These are phyloP conservation scores for Sporothrix curviconia DNA, from an alignment of 2,329 filamentous ascomycete genomes.

Conservation along the genomic window DNA sequence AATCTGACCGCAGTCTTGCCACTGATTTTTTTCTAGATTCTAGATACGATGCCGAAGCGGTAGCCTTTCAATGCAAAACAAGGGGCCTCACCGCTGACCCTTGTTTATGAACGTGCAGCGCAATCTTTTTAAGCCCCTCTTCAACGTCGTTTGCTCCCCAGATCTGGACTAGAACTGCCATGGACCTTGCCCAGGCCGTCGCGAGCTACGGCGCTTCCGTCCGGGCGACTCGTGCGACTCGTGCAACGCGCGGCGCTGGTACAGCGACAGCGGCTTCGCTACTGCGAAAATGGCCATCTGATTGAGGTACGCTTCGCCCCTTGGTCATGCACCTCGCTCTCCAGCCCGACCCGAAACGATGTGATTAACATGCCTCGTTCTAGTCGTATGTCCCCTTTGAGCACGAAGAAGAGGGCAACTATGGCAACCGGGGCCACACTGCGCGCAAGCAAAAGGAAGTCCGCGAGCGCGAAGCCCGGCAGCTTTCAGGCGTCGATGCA, in stretches of 20 bases:
- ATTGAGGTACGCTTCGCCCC: constrained; percentile 51
- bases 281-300: constrained; percentile 74
- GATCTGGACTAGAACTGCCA: constrained; percentile 18
- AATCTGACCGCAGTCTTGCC: too few species aligned
- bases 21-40: too few species aligned
- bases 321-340: background rate
- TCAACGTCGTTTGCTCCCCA: too few species aligned
- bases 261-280: constrained; percentile 70
- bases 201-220: constrained; percentile 45
- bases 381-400: constrained; percentile 43
- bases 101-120: too few species aligned
- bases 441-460: constrained; percentile 52
- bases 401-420: constrained; percentile 61
- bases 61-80: background rate
- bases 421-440: constrained; percentile 51
- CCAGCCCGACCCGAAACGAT: background rate
- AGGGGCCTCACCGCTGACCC: too few species aligned
- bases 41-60: background rate
- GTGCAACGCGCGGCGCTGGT: constrained; percentile 67
- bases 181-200: constrained; percentile 31
- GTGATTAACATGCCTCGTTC: background rate
- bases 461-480: constrained; percentile 45
- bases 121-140: background rate
- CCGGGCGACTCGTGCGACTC: constrained; percentile 49
- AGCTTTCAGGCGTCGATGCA: constrained; percentile 60